Evolutionary conservation across 306 rosid species (phyloP).

Genomic region (Lathyrus tuberosus): DNA sequence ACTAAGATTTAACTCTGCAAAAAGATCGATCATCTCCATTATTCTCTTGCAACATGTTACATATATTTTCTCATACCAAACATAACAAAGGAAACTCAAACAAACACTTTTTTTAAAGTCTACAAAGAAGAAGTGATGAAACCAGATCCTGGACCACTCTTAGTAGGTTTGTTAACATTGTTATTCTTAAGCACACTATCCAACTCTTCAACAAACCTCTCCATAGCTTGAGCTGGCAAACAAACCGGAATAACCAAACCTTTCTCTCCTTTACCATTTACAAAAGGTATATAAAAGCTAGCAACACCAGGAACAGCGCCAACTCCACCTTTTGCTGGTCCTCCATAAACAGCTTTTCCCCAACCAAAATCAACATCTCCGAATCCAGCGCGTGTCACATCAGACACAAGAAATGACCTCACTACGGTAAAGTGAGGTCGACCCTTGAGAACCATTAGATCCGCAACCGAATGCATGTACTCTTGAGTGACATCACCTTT

Average conservation of each 20-base stretch:
- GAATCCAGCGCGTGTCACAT: conserved; percentile 56
- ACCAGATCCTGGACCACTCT: not conserved
- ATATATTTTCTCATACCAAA: not conserved
- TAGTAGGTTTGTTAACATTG: not conserved
- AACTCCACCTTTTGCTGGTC: conserved; percentile 10
- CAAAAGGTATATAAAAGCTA: conserved; percentile 18
- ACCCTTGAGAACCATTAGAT: conserved; percentile 51
- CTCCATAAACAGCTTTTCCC: conserved; percentile 20
- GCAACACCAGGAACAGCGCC: not conserved
- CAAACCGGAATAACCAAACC: conserved; percentile 13
- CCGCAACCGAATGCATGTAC: conserved; percentile 60
- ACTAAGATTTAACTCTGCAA: too few species aligned
- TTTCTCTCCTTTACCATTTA: conserved; percentile 28
- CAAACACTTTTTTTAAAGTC: not conserved
- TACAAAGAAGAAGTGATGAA: conserved; percentile 6
- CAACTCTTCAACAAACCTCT: conserved; percentile 21
- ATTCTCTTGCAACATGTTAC: not conserved
- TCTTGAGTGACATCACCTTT: conserved; percentile 55
- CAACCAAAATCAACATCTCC: conserved; percentile 62
- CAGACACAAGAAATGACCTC: conserved; percentile 52
- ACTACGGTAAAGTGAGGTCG: conserved; percentile 55
- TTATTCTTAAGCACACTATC: not conserved
- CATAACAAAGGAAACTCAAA: not conserved
- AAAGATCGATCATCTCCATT: not conserved
- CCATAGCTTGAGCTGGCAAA: conserved; percentile 16